Percentiles rank a stretch among this genome's conserved stretches.
Evolutionary conservation across 345 rosid genomes (phyloP).

Genomic region (Linum tenue): DNA sequence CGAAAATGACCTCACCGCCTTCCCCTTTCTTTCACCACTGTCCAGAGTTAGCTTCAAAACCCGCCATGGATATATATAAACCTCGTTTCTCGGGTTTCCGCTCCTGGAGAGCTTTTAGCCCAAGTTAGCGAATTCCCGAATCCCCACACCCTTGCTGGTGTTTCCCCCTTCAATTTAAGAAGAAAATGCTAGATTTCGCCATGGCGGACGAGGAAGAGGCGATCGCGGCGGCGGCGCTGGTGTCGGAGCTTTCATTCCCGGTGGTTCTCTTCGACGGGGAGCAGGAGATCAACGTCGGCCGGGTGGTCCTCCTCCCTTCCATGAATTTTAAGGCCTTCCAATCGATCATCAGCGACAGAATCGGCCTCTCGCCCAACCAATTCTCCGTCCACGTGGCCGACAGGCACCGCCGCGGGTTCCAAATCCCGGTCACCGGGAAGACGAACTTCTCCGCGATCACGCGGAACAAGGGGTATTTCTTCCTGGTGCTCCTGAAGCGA

Average conservation of each 20-base stretch:
- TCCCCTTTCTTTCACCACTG: not conserved
- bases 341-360: constrained; percentile 20
- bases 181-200: not conserved
- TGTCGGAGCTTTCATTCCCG: constrained; percentile 14
- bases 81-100: not conserved
- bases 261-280: constrained; percentile 44
- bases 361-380: constrained; percentile 39
- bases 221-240: not conserved
- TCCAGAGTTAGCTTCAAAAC: constrained; percentile 1
- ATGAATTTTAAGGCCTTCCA: constrained; percentile 26
- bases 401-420: constrained; percentile 9
- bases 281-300: constrained; percentile 28
- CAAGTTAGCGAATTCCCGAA: too few relatives aligned
- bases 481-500: constrained; percentile 30
- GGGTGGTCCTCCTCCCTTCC: constrained; percentile 20
- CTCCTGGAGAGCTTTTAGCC: too few relatives aligned
- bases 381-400: constrained; percentile 28
- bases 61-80: constrained; percentile 11
- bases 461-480: constrained; percentile 16
- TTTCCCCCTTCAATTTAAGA: not conserved
- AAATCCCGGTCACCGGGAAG: constrained; percentile 25
- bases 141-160: not conserved
- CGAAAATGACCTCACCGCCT: constrained; percentile 22
- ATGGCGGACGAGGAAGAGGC: not conserved
- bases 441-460: constrained; percentile 28